Evolutionary conservation across 108 stramenopile species (phyloP), one percentile per base, ranked within the genome.

Genomic region (Nannochloropsis oceanica): DNA sequence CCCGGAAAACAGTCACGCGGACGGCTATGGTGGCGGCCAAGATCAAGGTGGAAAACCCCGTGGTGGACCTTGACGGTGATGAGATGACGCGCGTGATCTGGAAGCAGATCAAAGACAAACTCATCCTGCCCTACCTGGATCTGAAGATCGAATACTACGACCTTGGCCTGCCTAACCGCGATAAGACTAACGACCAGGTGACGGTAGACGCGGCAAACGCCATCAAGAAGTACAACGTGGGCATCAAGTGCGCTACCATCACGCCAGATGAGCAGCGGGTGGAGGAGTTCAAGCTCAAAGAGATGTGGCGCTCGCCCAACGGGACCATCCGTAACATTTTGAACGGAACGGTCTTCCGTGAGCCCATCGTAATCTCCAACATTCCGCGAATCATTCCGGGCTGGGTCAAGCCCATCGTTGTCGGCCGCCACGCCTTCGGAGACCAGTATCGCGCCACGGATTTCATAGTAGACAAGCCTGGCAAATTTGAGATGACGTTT

Each of bases 341-440:
- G 20, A 89, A 89, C 42, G 90, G 90, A 42, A 90, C 90, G 11
- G 90, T 90, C 14, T 90, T 90, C 89, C 89, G 90, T n/a, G 90
- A 90, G 89, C 90, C 90, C 80, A 90, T 90, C 84, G 87, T 90
- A 13, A 89, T 90, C 89, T 85, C 87, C 73, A 90, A 90, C 89
- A 89, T 90, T 80, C 90, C 90, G n/a, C 89, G 89, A 26, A 85
- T 90, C 79, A 89, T 90, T 46, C 90, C 90, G 26, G 90, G 90
- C 24, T 90, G 90, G 90, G 89, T 85, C 26, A 89, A 90, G 89
- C 89, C 89, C 46, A 90, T 90, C 26, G 89, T 90, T 11, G 89
- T 90, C 22, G 90, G 89, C n/a, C 44, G 90, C 44, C 90, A 90
- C 87, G 90, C 90, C 25, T 89, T 89, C 84, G 90, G 90, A 8